Evolutionary conservation across 352 stramenopile genomes (phyloP).

Genomic region (Phytophthora fragariae): DNA sequence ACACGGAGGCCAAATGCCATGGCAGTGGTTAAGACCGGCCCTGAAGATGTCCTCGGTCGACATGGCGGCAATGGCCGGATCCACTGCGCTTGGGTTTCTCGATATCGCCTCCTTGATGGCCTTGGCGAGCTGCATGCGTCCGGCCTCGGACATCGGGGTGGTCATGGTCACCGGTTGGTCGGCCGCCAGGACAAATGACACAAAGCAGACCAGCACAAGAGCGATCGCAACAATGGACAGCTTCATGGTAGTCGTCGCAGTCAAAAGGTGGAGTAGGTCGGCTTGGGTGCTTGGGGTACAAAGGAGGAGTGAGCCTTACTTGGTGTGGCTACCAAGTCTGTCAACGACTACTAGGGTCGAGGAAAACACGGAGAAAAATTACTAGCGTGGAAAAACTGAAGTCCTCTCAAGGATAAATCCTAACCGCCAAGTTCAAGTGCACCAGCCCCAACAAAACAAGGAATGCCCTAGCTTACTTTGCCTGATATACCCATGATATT

Average conservation of each 20-base stretch:
- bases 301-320: slow-evolving; percentile 1
- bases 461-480: too few species aligned
- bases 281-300: slow-evolving; percentile 1
- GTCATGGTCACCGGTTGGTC: not conserved
- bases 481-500: too few species aligned
- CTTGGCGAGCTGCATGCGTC: slow-evolving; percentile 20
- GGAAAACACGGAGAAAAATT: not conserved
- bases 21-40: not conserved
- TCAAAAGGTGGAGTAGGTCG: not conserved
- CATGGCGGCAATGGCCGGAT: slow-evolving; percentile 1
- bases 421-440: not conserved
- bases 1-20: too few species aligned
- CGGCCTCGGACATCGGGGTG: slow-evolving; percentile 2
- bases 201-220: slow-evolving; percentile 11
- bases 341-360: not conserved
- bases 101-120: slow-evolving; percentile 21
- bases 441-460: too few species aligned
- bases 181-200: slow-evolving; percentile 5
- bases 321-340: not conserved
- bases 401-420: not conserved
- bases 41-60: slow-evolving; percentile 14
- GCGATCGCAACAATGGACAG: slow-evolving; percentile 1
- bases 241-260: slow-evolving; percentile 4
- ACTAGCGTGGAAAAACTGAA: not conserved
- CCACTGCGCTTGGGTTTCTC: not conserved